Conservation (phyloP, 148 eudicot species). For the Vaccinium corymbosum region DNA sequence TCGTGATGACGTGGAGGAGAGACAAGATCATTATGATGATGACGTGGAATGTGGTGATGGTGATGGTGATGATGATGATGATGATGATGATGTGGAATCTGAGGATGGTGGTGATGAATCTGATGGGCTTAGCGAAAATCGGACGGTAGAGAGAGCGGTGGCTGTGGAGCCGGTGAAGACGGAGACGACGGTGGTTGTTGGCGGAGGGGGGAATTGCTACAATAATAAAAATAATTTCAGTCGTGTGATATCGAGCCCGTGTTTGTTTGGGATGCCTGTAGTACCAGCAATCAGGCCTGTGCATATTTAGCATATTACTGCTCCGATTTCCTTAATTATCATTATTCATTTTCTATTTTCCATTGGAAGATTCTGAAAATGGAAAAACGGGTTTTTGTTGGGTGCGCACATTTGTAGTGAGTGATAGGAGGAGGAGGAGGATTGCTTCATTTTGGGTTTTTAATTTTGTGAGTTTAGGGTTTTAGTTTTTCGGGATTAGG, state of each 20-base stretch:
- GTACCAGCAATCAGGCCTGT: slow-evolving; percentile 15
- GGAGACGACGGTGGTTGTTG: not conserved
- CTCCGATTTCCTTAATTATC: not conserved
- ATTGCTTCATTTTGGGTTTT: not conserved
- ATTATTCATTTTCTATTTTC: not conserved
- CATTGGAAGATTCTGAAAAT: not conserved
- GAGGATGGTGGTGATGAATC: not conserved
- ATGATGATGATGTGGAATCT: not conserved
- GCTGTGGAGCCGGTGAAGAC: not conserved
- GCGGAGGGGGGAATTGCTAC: slow-evolving; percentile 5
- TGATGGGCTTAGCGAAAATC: not conserved
- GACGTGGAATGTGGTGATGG: not conserved
- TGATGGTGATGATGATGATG: not conserved
- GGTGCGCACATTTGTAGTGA: not conserved
- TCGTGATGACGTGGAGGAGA: not conserved
- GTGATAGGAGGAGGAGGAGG: not conserved
- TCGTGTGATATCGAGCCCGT: not conserved
- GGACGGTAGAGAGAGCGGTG: not conserved
- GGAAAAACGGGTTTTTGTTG: not conserved
- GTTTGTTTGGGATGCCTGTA: slow-evolving; percentile 10
- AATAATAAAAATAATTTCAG: not conserved
- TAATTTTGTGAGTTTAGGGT: not conserved
- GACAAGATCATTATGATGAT: not conserved
- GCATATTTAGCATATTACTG: not conserved
- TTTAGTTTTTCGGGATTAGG: not conserved